Percentiles rank a stretch among this genome's conserved stretches.
phyloP scores from a whole-genome alignment of 768 basidiomycete genomes.

The Boletus patriciae region DNA sequence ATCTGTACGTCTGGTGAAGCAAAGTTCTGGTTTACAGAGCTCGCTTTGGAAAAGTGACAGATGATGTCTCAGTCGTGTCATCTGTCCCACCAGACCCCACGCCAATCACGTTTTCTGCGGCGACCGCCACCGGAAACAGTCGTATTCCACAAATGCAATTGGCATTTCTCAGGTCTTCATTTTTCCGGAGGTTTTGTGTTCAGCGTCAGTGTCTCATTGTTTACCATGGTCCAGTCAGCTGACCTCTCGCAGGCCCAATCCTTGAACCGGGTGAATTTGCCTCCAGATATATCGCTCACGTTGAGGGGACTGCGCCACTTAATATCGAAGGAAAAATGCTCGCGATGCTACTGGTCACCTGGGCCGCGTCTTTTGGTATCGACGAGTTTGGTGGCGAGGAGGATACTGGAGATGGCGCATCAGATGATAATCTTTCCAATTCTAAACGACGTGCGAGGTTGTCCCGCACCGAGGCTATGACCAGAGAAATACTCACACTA shows the following conservation, averaged over 20 bases:
- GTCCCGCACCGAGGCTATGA: slow-evolving; percentile 63
- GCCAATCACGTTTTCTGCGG: slow-evolving; percentile 5
- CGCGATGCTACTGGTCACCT: slow-evolving; percentile 76
- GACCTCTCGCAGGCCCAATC: slow-evolving; percentile 64
- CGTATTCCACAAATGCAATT: slow-evolving; percentile 70
- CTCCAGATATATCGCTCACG: slow-evolving; percentile 66
- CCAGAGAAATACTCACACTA: slow-evolving; percentile 73
- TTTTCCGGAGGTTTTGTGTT: slow-evolving; percentile 80
- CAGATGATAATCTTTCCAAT: slow-evolving; percentile 34
- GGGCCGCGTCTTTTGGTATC: slow-evolving; percentile 88
- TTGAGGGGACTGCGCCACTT: slow-evolving; percentile 59
- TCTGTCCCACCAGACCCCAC: slow-evolving; percentile 28
- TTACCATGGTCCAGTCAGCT: slow-evolving; percentile 2
- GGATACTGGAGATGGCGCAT: slow-evolving; percentile 10
- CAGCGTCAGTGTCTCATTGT: slow-evolving; percentile 59
- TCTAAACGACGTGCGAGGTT: slow-evolving; percentile 45
- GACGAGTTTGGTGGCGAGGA: slow-evolving; percentile 71
- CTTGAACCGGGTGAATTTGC: slow-evolving; percentile 80
- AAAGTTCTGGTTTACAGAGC: slow-evolving; percentile 46
- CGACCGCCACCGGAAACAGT: slow-evolving; percentile 23
- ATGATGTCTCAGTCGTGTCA: slow-evolving; percentile 33
- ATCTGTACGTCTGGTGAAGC: background rate
- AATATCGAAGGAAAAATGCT: slow-evolving; percentile 75
- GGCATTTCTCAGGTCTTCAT: slow-evolving; percentile 81
- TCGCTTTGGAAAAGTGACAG: slow-evolving; percentile 70